Base-by-base conservation (phyloP, 257 asterid species). In the Henckelia pumila region DNA sequence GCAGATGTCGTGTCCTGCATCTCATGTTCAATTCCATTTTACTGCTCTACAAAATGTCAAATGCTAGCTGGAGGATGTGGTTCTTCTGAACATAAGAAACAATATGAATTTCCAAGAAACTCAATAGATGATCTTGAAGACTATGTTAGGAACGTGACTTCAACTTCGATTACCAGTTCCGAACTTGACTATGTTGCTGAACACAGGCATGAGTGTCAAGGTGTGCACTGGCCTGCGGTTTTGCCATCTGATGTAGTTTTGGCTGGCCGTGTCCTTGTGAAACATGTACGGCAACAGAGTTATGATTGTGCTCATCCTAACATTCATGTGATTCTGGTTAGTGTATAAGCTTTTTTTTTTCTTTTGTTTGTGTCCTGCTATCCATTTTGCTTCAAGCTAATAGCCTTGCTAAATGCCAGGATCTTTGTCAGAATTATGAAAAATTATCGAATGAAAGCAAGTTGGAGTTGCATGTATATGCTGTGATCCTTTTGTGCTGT, bases 261-360 rank as follows among this genome's bases (percentile, higher is more conserved):
- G 79, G 92, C 91, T 75, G 95, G 97, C 75, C 95, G 97, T 71
- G 80, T 93, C 68, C 84, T 93, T 47, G 93, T 77, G 80, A 92
- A 82, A 66, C 68, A 77, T 70, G 71, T 85, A 5, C 80, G 85
- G 53, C 77, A 80, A 72, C 86, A 77, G 66, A 77, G 70, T 68
- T 74, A 30, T 57, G 61, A 78, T 52, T 65, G 76, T 57, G 78
- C 53, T 60, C 80, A 65, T 59, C 75, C 69, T 76, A 77, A 73
- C 69, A 65, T 78, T 68, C 69, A 30, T 22, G 69, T 73, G 66
- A 62, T 81, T 75, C 71, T 86, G 95, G 95, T 90, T 81, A 7
- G 14, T 25, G 8, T 50, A 30, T 63, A 14, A n/a, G n/a, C 29
- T 22, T 26, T 30, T 29, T 8, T 24, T 56, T 52, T 66, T 24